Base-by-base conservation (phyloP, 371 early-diverging fungal genomes). In the Apophysomyces sp. region DNA sequence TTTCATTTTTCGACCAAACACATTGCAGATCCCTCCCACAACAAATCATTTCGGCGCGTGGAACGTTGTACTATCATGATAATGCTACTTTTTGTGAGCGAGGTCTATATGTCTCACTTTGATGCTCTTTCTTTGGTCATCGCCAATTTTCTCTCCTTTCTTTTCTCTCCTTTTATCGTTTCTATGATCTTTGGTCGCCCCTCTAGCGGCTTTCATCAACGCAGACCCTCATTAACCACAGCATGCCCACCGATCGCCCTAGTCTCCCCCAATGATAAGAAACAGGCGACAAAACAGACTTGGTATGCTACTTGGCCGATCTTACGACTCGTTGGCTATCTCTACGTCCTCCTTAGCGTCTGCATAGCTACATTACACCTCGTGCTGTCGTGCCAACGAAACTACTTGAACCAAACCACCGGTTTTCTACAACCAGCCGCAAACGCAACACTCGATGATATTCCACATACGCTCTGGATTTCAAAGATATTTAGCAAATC, bases 401-500 rank as follows among this genome's bases (percentile, higher is more conserved):
- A 51, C 24, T 34, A 29, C 16, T 16, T 24, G 34, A 29, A 16
- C 24, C 56, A 21, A 16, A 29, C 56, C 9, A 16, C 18, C 24
- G 4, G 13, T 34, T 34, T 21, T 31, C 29, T 32, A 56, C 31
- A 13, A 31, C 24, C 24, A 21, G 56, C 21, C 30, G 28, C 21
- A 29, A 44, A 13, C 18, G 68, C 72, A 18, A 36, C 37, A 13
- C 53, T 75, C 15, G 62, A 75, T 29, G 58, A 53, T 2, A 29
- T 76, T 0, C 55, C 58, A 3, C 57, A 69, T 30, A 63, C 58
- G 24, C 55, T 66, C 4, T 63, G 70, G 26, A 55, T 72, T 18
- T 65, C 68, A 1, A 76, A 76, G 58, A 69, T 76, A 66, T 72
- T 76, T 40, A 71, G 69, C 24, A 76, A 76, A 60, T 72, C 76